Base-by-base conservation (phyloP, 257 asterid genomes). In the Nicotiana paniculata region DNA sequence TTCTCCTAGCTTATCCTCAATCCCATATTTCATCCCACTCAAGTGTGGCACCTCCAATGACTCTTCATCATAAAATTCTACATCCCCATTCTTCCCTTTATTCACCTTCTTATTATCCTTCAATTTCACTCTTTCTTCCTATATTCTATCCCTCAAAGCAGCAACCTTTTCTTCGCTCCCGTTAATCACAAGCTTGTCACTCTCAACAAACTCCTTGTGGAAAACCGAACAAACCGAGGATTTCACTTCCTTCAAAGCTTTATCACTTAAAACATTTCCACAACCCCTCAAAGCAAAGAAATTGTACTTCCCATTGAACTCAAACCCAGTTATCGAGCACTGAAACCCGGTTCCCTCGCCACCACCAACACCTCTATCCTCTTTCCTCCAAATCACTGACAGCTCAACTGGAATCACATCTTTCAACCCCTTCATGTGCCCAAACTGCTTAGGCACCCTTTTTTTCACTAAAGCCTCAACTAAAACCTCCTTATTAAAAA, bases 191-290 rank as follows among this genome's bases (percentile, higher is more conserved):
- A 94, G 83, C 91, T 90, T 94, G 80, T 96, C 98, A 48, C 85
- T 86, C 83, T 93, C 95, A 17, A 30, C 85, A 68, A 90, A 90
- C 82, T 93, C 97, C 87, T 91, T 90, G 39, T 87, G 98, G 67
- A 98, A 96, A 53, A 96, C 85, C 89, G 93, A 91, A 84, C 98
- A 94, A 51, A 85, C 67, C 0, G 93, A 86, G 3, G 97, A 91
- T 79, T 94, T 96, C 55, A 96, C 92, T 91, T 94, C 98, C 91
- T 96, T 93, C 82, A 94, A 90, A 6, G 96, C 93, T 90, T 91
- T 96, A 1, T 93, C 93, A 78, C 98, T 96, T 87, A 94, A 65
- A 65, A 92, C 97, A 88, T 96, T 98, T 74, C 98, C 98, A 80
- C 99, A 96, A 9, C 84, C 82, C 80, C 46, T 92, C 79, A 94